Conservation (phyloP, 2,329 filamentous ascomycete species). For the Penicillium sp. region DNA sequence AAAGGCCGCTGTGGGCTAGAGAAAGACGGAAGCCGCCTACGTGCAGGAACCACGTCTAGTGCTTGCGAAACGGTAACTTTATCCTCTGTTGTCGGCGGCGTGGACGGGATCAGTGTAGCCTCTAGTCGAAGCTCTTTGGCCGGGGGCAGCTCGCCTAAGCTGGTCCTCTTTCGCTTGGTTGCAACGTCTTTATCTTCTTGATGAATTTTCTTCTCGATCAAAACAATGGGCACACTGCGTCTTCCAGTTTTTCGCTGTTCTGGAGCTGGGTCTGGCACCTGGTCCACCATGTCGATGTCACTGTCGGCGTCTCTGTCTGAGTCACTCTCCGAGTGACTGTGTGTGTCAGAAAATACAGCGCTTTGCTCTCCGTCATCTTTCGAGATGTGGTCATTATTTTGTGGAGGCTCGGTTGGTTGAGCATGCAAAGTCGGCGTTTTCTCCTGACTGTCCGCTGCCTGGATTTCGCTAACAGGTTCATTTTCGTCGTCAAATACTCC, state of each 20-base stretch:
- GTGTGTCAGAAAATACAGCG: not conserved
- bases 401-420: not conserved
- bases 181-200: not conserved
- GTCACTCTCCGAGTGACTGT: too few relatives aligned
- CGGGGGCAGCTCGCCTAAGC: not conserved
- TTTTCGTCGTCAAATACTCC: not conserved
- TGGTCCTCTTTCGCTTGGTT: not conserved
- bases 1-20: not conserved
- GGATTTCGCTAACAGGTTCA: not conserved
- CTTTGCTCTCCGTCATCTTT: not conserved
- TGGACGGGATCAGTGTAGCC: not conserved
- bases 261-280: not conserved
- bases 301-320: not conserved
- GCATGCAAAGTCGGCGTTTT: not conserved
- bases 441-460: not conserved
- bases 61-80: not conserved
- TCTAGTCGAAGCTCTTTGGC: not conserved
- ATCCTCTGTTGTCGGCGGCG: not conserved
- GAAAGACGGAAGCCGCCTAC: not conserved
- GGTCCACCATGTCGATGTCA: not conserved
- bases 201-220: not conserved
- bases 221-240: not conserved
- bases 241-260: not conserved
- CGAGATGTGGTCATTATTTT: not conserved
- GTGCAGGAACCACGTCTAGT: not conserved